These are phyloP conservation scores for Xanthoconium stramineum DNA, from an alignment of 768 basidiomycete species.

Conservation along the genomic window DNA sequence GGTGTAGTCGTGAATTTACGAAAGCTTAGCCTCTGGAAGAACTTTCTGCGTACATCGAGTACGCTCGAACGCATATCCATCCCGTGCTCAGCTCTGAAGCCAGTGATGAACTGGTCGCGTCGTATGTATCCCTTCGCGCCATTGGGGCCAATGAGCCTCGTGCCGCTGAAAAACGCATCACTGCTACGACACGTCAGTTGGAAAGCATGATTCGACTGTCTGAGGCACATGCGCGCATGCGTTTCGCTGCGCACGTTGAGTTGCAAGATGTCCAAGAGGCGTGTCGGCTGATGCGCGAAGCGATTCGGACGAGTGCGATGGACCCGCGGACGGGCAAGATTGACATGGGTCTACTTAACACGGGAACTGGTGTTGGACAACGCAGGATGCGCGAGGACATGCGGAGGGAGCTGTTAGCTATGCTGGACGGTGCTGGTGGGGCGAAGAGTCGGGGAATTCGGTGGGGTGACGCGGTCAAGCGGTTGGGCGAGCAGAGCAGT, in stretches of 20 bases:
- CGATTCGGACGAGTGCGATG: constrained; percentile 91
- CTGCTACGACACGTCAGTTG: constrained; percentile 95
- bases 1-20: constrained; percentile 4
- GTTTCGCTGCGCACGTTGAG: constrained; percentile 85
- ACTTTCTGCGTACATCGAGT: constrained; percentile 92
- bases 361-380: constrained; percentile 86
- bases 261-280: constrained; percentile 87
- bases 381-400: constrained; percentile 87
- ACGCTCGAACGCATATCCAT: constrained; percentile 80
- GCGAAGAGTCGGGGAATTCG: constrained; percentile 58
- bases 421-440: constrained; percentile 53
- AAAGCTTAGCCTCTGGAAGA: constrained; percentile 74
- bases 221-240: constrained; percentile 96
- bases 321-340: constrained; percentile 97
- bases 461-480: constrained; percentile 80
- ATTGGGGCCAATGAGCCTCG: constrained; percentile 84
- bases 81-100: constrained; percentile 87
- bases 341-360: constrained; percentile 93
- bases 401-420: constrained; percentile 69
- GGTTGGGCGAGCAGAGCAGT: constrained; percentile 80
- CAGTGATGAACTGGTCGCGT: constrained; percentile 74
- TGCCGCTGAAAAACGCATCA: constrained; percentile 88
- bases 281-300: constrained; percentile 92
- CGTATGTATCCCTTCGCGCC: constrained; percentile 93
- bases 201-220: constrained; percentile 96